Conservation (phyloP, 495 filamentous ascomycete genomes). For the Xylaria venustula region DNA sequence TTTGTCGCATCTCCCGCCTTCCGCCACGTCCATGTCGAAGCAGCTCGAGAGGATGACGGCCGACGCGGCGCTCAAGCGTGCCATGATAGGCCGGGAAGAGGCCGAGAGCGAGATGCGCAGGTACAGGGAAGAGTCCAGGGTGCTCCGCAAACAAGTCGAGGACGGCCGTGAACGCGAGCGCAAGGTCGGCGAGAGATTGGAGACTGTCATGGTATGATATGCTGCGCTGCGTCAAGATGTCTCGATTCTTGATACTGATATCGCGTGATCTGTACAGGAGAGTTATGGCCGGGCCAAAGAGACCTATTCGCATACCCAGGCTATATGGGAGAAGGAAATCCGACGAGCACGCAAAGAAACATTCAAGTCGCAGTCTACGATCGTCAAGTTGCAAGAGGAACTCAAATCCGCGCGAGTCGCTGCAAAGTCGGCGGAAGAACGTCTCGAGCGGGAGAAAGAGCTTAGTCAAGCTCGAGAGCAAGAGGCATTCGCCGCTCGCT, state of each 20-base stretch:
- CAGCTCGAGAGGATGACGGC: conserved; percentile 58
- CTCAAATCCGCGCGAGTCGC: conserved; percentile 64
- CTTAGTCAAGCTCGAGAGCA: conserved; percentile 59
- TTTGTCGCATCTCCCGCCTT: conserved; percentile 42
- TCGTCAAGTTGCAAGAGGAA: conserved; percentile 82
- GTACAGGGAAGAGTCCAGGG: conserved; percentile 56
- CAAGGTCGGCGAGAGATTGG: conserved; percentile 72
- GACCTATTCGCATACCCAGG: conserved; percentile 67
- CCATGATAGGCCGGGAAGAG: conserved; percentile 81
- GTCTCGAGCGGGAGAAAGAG: conserved; percentile 47
- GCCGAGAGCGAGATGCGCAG: conserved; percentile 67
- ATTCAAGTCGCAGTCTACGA: conserved; percentile 73
- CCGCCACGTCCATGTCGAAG: conserved; percentile 54
- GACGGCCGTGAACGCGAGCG: conserved; percentile 72
- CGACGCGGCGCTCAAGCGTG: conserved; percentile 73
- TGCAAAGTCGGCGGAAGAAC: conserved; percentile 37
- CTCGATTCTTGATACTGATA: neutral
- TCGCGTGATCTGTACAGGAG: conserved; percentile 49
- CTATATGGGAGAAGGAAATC: conserved; percentile 82
- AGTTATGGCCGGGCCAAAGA: conserved; percentile 74
- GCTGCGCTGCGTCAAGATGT: neutral
- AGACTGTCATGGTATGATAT: conserved; percentile 65
- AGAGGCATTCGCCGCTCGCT: conserved; percentile 73
- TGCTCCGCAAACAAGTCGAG: conserved; percentile 55
- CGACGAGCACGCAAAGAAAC: conserved; percentile 78